phyloP scores from a whole-genome alignment of 306 rosid genomes.

The Sicyos edulis region DNA sequence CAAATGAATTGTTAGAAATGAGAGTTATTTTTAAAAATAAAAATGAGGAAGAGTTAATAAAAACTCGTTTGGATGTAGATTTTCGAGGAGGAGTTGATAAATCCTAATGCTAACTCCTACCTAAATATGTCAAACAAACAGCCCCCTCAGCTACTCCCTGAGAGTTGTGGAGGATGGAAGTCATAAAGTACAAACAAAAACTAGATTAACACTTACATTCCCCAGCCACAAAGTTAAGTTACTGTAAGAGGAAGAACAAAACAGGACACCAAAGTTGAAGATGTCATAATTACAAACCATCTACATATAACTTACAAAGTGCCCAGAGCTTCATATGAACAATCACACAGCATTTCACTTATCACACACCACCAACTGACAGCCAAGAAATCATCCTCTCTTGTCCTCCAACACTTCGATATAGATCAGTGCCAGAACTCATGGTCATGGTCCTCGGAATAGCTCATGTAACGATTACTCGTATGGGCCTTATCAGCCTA shows the following conservation, averaged over 20 bases:
- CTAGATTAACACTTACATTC: too few relatives aligned
- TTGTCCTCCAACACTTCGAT: background rate
- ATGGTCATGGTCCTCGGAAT: slow-evolving; percentile 25
- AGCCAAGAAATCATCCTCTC: slow-evolving; percentile 6
- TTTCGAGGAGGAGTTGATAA: too few relatives aligned
- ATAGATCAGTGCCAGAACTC: slow-evolving; percentile 21
- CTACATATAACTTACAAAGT: background rate
- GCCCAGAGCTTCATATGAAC: slow-evolving; percentile 12
- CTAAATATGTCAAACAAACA: too few relatives aligned
- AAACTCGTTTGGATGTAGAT: too few relatives aligned
- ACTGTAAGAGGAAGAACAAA: background rate
- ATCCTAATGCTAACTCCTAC: too few relatives aligned
- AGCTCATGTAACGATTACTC: slow-evolving; percentile 27
- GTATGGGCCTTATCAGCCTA: slow-evolving; percentile 70
- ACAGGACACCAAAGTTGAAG: background rate
- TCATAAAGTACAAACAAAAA: too few relatives aligned
- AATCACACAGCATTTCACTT: background rate
- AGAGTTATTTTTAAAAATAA: too few relatives aligned
- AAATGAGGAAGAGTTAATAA: too few relatives aligned
- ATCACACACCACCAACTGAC: background rate
- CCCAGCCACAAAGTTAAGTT: too few relatives aligned
- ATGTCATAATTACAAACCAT: background rate
- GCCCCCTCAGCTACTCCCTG: too few relatives aligned
- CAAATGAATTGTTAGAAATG: too few relatives aligned
- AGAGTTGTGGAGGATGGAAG: too few relatives aligned